Percentiles rank a stretch among this genome's conserved stretches.
phyloP scores from a whole-genome alignment of 495 filamentous ascomycete species.

The Ramalina intermedia region DNA sequence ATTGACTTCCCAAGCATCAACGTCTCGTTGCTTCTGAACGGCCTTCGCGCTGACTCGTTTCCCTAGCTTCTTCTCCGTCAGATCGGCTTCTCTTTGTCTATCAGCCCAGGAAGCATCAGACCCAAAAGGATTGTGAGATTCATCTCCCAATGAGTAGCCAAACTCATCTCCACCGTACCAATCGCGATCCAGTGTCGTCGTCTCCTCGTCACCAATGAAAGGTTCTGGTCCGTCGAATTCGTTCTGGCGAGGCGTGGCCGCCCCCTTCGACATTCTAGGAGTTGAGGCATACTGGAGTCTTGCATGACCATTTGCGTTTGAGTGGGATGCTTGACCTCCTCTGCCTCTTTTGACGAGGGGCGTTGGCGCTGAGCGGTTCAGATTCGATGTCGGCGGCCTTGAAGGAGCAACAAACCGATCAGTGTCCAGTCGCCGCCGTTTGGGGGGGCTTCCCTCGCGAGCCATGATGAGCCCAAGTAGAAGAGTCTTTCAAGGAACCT shows the following conservation, averaged over 20 bases:
- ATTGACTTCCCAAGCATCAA: constrained; percentile 96
- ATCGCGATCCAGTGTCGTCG: constrained; percentile 65
- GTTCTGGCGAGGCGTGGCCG: constrained; percentile 31
- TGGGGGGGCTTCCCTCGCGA: constrained; percentile 31
- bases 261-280: constrained; percentile 30
- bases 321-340: constrained; percentile 20
- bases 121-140: constrained; percentile 55
- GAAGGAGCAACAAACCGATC: constrained; percentile 40
- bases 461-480: neutral
- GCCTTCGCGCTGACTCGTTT: constrained; percentile 57
- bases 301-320: constrained; percentile 14
- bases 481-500: too few relatives aligned
- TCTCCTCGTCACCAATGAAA: constrained; percentile 29
- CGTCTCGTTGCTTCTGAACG: constrained; percentile 78
- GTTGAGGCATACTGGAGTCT: constrained; percentile 28
- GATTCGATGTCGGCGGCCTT: constrained; percentile 31
- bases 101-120: constrained; percentile 53
- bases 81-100: constrained; percentile 53
- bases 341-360: constrained; percentile 19
- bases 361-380: constrained; percentile 13
- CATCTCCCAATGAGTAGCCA: constrained; percentile 65
- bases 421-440: constrained; percentile 47
- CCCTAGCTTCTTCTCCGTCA: constrained; percentile 59
- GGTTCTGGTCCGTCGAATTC: constrained; percentile 41
- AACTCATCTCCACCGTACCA: constrained; percentile 76